Evolutionary conservation across 2,329 filamentous ascomycete species (phyloP), one percentile per base, ranked within the genome.

Genomic region (Alternaria postmessia): DNA sequence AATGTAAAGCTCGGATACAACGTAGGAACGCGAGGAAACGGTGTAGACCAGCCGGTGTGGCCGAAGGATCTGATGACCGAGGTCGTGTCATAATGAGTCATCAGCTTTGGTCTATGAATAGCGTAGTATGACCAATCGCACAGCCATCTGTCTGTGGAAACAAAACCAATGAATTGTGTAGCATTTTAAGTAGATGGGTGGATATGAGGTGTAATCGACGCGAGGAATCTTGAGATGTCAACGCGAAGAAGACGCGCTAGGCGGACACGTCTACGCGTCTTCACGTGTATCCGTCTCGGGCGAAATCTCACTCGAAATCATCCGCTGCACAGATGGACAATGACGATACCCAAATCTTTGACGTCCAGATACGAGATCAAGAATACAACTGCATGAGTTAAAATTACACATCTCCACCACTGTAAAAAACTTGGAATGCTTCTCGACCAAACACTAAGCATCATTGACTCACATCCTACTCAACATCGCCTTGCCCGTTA

Each of bases 11-110:
- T 83, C 46, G 73, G 75, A 30, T 86, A 79, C 65, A 81, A 84
- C 59, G 75, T 86, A 18, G 82, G 83, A 2, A 84, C 83, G 4
- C 76, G 84, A 65, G 77, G 77, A 7, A 86, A 86, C 69, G 84
- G 84, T 1, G 74, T 81, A 3, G 84, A 86, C 68, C 62, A 78
- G 64, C 70, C 83, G 5, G 70, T 65, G 39, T 87, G 84, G 83
- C 84, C 84, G 7, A 67, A 78, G 11, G 75, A 84, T 71, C 64
- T 83, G 64, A 76, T 69, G 53, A 74, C 75, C 8, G 79, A 82
- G 57, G 58, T 81, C 34, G 75, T 82, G 9, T 59, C 36, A 20
- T 74, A 57, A 57, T 38, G 38, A 46, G 18, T 51, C 18, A 42
- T 48, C 28, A 1, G 16, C 22, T 43, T 14, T 20, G 24, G 16